These are phyloP conservation scores for Cantharellus anzutake DNA, from an alignment of 768 basidiomycete species.

Conservation along the genomic window DNA sequence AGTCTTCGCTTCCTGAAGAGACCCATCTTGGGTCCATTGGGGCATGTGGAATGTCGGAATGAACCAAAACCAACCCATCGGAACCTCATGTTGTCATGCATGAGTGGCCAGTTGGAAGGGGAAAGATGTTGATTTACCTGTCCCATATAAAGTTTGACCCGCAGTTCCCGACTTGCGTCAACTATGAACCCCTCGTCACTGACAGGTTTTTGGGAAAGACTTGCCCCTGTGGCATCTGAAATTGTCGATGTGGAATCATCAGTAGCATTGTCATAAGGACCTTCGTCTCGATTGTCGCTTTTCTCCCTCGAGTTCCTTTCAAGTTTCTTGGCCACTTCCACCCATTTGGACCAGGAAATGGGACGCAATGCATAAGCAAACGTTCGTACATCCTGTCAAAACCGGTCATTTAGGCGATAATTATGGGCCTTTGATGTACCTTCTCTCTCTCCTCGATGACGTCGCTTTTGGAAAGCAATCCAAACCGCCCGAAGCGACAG, in stretches of 20 bases:
- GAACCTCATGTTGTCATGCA: conserved; percentile 28
- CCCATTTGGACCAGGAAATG: conserved; percentile 9
- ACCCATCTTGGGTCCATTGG: conserved; percentile 21
- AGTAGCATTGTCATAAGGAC: conserved; percentile 1
- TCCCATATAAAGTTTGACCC: conserved; percentile 54
- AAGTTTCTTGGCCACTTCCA: conserved; percentile 4
- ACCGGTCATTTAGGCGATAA: background rate
- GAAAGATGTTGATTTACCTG: conserved; percentile 25
- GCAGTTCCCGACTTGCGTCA: conserved; percentile 46
- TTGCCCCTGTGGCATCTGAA: conserved; percentile 1
- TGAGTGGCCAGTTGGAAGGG: conserved; percentile 10
- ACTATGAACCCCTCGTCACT: conserved; percentile 30
- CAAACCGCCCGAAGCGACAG: conserved; percentile 47
- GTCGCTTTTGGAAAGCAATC: conserved; percentile 18
- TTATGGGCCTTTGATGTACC: conserved; percentile 11
- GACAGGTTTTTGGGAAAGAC: background rate
- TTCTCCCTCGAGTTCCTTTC: background rate
- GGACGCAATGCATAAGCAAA: conserved; percentile 10
- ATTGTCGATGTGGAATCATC: conserved; percentile 4
- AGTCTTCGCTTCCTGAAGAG: conserved; percentile 2
- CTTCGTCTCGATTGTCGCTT: background rate
- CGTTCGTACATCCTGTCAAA: background rate
- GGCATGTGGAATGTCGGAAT: conserved; percentile 69
- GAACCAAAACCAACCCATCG: conserved; percentile 77
- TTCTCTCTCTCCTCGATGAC: conserved; percentile 19